Evolutionary conservation across 441 rosid genomes (phyloP), one percentile per base, ranked within the genome.

Genomic region (Pelargonium australe): DNA sequence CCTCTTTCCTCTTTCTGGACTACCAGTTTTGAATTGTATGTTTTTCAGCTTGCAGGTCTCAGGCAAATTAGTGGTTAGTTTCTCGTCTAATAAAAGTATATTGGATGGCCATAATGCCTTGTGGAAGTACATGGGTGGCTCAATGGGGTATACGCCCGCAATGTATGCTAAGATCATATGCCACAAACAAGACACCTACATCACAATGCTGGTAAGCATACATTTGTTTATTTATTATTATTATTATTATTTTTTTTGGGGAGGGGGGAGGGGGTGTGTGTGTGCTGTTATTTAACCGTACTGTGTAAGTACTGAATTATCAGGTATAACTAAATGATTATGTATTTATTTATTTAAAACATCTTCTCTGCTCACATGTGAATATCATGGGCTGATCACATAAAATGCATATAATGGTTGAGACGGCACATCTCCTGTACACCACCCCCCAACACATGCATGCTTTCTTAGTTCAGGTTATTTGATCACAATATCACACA

Each of bases 101-200:
- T 75, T 64, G 34, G 74, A 91, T 95, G 99, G 97, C 94, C 64
- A 73, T 86, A 25, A 57, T 84, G 77, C 92, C 87, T 73, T 87
- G 78, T 79, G 96, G 96, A 84, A 89, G 82, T 55, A 82, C 97
- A 60, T 83, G 84, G 65, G 86, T 87, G 76, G 86, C 93, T 77
- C 97, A 90, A 72, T 91, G 91, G 94, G 91, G 96, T 70, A 73
- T 79, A 79, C 87, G 75, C 72, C 96, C 97, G 73, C 89, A 79
- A 69, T 74, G 81, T 53, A 65, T 75, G 10, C 69, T 85, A 10
- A 82, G 80, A 68, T 82, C 92, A 74, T 81, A 61, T 72, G 66
- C 80, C 31, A 75, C 87, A 13, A 83, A 57, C 61, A 80, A 81
- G 82, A 68, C 69, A 14, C 70, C 82, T 34, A 64, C 85, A 11